Base-by-base conservation (phyloP, 192 early-diverging fungal species). In the Podila epigama region DNA sequence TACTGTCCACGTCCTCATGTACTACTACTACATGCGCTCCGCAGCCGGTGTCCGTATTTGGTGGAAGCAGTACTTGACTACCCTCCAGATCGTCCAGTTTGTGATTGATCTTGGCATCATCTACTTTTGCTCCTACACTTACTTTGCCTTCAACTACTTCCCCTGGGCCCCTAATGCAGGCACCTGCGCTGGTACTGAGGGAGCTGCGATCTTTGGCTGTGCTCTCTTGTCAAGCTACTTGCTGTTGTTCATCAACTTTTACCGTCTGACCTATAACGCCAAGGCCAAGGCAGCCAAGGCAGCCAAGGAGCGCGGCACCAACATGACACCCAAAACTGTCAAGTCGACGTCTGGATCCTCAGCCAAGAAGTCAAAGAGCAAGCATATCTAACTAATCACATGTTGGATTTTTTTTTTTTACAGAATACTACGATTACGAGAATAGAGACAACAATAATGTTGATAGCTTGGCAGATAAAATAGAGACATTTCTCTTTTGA, bases 11-110 rank as follows among this genome's bases (percentile, higher is more conserved):
- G 93, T 95, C 56, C 78, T 94, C 58, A 97, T 97, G 95, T 94
- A 94, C 85, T 93, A 91, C 77, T 94, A 93, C 83, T 94, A 94
- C 81, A 91, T 90, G 84, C 90, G 89, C 61, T 90, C 92, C 13
- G 91, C 91, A 53, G 84, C 87, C 50, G 85, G 91, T 36, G 89
- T 89, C 73, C 82, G 86, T 69, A 89, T 92, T 64, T 96, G 95
- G 94, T 97, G 94, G 95, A 96, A 96, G 83, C 89, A 94, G 82
- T 92, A 93, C 79, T 82, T 97, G 35, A 97, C 95, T 37, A 93
- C 93, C 20, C 75, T 94, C 63, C 95, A 97, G 83, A 97, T 97
- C 60, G 72, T 83, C 56, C 95, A 97, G 84, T 96, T 97, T 66
- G 85, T 96, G 55, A 91, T 96, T 58, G 95, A 95, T 70, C 83